Percentiles rank a stretch among this genome's conserved stretches.
Conservation (phyloP, 805 yeast genomes). For the Kodamaea neixiangensis region DNA sequence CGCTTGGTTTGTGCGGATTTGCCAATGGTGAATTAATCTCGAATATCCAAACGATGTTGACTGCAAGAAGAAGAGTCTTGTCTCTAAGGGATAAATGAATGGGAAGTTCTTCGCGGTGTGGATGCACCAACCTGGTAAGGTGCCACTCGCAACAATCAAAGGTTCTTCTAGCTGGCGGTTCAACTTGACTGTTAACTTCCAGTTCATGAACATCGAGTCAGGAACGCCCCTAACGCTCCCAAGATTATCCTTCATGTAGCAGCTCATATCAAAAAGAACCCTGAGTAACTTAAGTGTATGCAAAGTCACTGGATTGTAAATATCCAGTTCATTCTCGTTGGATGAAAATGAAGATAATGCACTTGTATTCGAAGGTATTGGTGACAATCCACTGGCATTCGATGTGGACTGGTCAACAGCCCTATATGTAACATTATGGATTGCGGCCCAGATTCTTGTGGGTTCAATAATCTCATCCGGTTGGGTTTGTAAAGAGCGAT, state of each 20-base stretch:
- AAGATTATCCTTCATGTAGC: conserved; percentile 21
- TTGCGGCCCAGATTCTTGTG: conserved; percentile 56
- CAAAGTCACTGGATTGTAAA: conserved; percentile 31
- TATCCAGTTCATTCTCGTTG: conserved; percentile 22
- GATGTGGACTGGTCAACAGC: conserved; percentile 17
- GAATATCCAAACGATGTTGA: conserved; percentile 92
- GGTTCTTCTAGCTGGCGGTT: conserved; percentile 90
- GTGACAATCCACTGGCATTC: too few species aligned
- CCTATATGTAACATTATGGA: conserved; percentile 53
- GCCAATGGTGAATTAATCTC: conserved; percentile 79
- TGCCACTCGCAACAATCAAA: conserved; percentile 79
- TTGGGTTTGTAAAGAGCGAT: conserved; percentile 46
- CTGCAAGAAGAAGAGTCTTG: conserved; percentile 74
- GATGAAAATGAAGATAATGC: conserved; percentile 8
- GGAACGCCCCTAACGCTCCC: conserved; percentile 15
- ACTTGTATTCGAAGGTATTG: not conserved
- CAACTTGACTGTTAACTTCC: conserved; percentile 82
- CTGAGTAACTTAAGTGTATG: conserved; percentile 51
- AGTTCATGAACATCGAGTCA: conserved; percentile 56
- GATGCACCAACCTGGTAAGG: conserved; percentile 83
- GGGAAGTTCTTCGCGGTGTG: conserved; percentile 73
- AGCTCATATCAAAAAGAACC: conserved; percentile 44
- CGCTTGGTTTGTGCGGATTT: conserved; percentile 43
- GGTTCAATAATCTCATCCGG: conserved; percentile 47
- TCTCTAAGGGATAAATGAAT: conserved; percentile 81